Percentiles rank a stretch among this genome's conserved stretches.
Evolutionary conservation across 306 rosid genomes (phyloP).

Genomic region (Dicorynia guianensis): DNA sequence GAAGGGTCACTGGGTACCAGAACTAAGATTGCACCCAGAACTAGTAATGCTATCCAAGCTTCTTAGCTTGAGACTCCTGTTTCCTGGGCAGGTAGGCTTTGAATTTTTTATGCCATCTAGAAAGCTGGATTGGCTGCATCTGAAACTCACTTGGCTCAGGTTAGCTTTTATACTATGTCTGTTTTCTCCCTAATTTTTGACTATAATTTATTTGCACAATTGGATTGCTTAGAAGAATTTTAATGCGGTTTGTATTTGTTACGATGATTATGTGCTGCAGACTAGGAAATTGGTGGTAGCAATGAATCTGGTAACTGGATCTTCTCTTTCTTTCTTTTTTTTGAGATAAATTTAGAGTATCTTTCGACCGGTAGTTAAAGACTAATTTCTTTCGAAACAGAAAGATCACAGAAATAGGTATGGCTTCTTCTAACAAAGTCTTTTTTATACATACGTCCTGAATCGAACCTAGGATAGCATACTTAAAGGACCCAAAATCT

Average conservation of each 20-base stretch:
- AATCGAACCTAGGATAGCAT: no score
- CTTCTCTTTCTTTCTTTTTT: no score
- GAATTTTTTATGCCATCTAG: slow-evolving; percentile 84
- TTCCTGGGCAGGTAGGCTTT: slow-evolving; percentile 84
- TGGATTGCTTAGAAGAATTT: neutral
- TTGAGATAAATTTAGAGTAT: no score
- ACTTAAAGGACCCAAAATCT: no score
- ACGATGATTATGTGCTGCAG: slow-evolving; percentile 47
- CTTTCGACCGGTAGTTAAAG: no score
- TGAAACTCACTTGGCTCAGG: slow-evolving; percentile 82
- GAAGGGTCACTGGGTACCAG: slow-evolving; percentile 26
- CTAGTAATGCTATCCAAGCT: slow-evolving; percentile 41
- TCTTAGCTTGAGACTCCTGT: slow-evolving; percentile 84
- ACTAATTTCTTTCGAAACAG: no score
- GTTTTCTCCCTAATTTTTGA: neutral
- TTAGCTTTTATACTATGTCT: slow-evolving; percentile 23
- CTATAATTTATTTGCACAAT: neutral
- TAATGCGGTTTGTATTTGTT: neutral
- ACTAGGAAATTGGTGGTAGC: slow-evolving; percentile 58
- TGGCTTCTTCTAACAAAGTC: no score
- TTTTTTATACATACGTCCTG: no score
- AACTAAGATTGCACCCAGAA: neutral
- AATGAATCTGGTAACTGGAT: slow-evolving; percentile 78
- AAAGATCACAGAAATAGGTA: no score
- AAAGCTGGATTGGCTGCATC: slow-evolving; percentile 93